Conservation (phyloP, 305 asterid species). For the Fraxinus nigra region DNA sequence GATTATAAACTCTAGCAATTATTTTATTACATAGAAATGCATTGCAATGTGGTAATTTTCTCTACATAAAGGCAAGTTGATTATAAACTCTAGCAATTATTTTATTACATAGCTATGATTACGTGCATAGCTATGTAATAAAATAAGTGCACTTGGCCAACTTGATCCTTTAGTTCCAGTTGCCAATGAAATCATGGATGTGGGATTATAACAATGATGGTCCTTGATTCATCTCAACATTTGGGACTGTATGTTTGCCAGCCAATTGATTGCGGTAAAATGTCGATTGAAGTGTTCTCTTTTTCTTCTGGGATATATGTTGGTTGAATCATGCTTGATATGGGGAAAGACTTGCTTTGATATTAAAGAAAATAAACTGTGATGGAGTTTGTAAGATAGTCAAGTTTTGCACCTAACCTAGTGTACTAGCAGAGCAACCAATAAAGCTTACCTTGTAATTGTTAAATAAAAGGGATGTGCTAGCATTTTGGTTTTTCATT, state of each 20-base stretch:
- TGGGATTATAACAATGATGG: neutral
- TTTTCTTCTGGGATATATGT: neutral
- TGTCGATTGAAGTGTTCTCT: neutral
- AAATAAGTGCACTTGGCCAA: neutral
- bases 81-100: neutral
- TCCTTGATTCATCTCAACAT: neutral
- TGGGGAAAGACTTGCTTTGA: neutral
- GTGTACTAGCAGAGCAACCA: neutral
- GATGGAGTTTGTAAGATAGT: neutral
- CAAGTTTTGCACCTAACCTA: neutral
- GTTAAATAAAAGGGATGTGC: neutral
- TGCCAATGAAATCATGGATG: neutral
- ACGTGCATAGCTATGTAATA: neutral
- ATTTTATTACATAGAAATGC: neutral
- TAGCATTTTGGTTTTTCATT: neutral
- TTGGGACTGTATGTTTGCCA: neutral
- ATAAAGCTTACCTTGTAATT: neutral
- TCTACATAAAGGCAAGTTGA: neutral
- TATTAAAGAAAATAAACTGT: neutral
- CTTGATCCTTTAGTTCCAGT: neutral
- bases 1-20: neutral
- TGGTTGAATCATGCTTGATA: neutral
- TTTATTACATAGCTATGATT: no score
- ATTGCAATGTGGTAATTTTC: neutral
- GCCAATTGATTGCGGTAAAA: neutral